Evolutionary conservation across 2,329 filamentous ascomycete species (phyloP), one percentile per base, ranked within the genome.

Genomic region (Didymella keratinophila): DNA sequence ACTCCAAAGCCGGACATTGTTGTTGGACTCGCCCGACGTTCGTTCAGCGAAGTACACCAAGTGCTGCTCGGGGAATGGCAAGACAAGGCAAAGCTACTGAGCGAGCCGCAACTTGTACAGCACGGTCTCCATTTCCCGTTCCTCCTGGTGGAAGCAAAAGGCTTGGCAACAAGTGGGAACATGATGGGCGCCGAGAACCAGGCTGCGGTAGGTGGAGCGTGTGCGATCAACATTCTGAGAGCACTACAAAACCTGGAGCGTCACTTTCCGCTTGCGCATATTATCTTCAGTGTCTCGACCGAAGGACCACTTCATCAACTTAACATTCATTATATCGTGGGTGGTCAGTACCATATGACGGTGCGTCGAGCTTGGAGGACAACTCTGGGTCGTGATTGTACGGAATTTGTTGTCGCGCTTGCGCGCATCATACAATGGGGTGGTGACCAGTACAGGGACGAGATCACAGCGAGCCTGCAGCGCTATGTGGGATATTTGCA

Each of bases 81-180:
- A 21, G 47, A 51, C 10, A 51, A 30, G 9, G 34, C 10, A 30
- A 25, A 41, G 16, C 23, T 51, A 21, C 36, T 51, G 23, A 51
- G 47, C 23, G 47, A 51, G 34, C 36, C 36, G 20, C 47, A 41
- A 30, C 55, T 42, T 34, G 48, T 42, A 14, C 43, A 42, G 43
- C 21, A 39, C 14, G 60, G 62, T 45, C 45, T 65, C 37, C 60
- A 54, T 23, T 65, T 63, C 45, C 62, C 57, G 9, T 65, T 61
- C 39, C 51, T 65, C 28, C 32, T 65, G 21, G 46, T 58, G 18
- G 62, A 65, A 56, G 57, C 57, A 36, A 62, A 62, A 55, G 60
- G 56, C 32, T 42, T 55, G 36, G 27, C 34, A 39, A 48, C 44
- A 18, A 59, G 39, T 51, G 48, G 51, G 39, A 61, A 53, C 53